Conservation (phyloP, 2,329 filamentous ascomycete species). For the Curvularia eragrostidis region DNA sequence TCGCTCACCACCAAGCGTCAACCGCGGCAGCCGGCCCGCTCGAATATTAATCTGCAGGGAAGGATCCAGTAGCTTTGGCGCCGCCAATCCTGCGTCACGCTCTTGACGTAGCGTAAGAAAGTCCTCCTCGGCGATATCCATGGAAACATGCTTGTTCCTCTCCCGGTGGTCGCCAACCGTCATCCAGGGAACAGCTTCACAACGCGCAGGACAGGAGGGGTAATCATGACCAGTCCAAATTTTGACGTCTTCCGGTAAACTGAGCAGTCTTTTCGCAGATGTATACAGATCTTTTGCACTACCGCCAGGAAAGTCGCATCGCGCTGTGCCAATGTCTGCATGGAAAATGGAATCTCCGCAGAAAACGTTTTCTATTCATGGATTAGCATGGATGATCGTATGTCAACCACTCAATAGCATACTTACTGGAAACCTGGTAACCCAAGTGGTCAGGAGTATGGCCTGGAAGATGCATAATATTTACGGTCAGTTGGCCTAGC, state of each 20-base stretch:
- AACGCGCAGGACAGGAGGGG: constrained; percentile 27
- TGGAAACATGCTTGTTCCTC: constrained; percentile 46
- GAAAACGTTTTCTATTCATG: constrained; percentile 40
- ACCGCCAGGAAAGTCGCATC: constrained; percentile 48
- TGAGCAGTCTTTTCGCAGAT: constrained; percentile 38
- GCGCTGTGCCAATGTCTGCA: constrained; percentile 43
- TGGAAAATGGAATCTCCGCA: constrained; percentile 49
- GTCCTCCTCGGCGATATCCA: constrained; percentile 33
- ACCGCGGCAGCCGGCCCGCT: constrained; percentile 44
- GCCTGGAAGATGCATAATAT: constrained; percentile 63
- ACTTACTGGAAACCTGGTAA: constrained; percentile 58
- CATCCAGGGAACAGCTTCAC: constrained; percentile 37
- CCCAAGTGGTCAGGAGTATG: constrained; percentile 68
- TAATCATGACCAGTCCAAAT: constrained; percentile 50
- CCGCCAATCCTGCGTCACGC: constrained; percentile 39
- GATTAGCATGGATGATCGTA: constrained; percentile 1
- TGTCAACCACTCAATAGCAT: no score
- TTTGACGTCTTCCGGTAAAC: constrained; percentile 35
- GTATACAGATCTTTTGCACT: constrained; percentile 35
- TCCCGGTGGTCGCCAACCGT: constrained; percentile 47
- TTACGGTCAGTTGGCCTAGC: constrained; percentile 57
- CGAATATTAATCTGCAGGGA: constrained; percentile 52
- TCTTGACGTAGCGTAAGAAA: constrained; percentile 45
- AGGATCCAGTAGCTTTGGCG: constrained; percentile 48
- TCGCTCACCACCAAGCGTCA: constrained; percentile 8